These are phyloP conservation scores for Penicillium sp. DNA, from an alignment of 2,329 filamentous ascomycete genomes.

Conservation along the genomic window DNA sequence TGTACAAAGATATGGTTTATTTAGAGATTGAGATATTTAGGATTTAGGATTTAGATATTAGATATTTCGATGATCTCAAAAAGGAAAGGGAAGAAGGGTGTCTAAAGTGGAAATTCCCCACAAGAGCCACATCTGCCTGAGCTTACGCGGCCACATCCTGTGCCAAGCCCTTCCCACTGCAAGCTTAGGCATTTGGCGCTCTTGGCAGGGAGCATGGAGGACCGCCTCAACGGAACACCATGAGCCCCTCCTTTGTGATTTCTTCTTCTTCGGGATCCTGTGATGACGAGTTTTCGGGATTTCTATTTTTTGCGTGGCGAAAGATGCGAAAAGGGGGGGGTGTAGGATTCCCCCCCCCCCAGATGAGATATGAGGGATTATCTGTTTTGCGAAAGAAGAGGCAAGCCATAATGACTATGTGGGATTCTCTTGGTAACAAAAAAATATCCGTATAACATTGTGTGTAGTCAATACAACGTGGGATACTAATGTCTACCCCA, in stretches of 20 bases:
- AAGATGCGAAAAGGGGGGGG: conserved; percentile 5
- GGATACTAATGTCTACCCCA: background rate
- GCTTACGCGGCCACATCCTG: conserved; percentile 27
- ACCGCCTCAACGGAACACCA: background rate
- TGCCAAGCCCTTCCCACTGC: conserved; percentile 22
- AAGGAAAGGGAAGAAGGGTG: too few species aligned
- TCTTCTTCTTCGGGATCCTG: background rate
- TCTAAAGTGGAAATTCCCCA: conserved; percentile 15
- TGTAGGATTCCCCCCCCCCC: conserved; percentile 1
- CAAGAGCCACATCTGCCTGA: conserved; percentile 14
- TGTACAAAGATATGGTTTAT: too few species aligned
- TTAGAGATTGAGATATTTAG: too few species aligned
- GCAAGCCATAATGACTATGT: background rate
- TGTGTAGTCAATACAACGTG: background rate
- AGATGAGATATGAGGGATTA: background rate
- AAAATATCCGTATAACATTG: too few species aligned
- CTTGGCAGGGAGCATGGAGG: conserved; percentile 16
- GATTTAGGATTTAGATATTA: too few species aligned
- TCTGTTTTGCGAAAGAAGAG: background rate
- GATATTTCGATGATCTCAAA: too few species aligned
- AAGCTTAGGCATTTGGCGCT: conserved; percentile 29
- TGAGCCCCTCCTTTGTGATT: conserved; percentile 7
- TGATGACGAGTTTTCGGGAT: conserved; percentile 3
- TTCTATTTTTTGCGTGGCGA: conserved; percentile 13
- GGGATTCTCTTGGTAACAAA: too few species aligned